Conservation (phyloP, 768 basidiomycete genomes). For the Sarcodon aspratus region DNA sequence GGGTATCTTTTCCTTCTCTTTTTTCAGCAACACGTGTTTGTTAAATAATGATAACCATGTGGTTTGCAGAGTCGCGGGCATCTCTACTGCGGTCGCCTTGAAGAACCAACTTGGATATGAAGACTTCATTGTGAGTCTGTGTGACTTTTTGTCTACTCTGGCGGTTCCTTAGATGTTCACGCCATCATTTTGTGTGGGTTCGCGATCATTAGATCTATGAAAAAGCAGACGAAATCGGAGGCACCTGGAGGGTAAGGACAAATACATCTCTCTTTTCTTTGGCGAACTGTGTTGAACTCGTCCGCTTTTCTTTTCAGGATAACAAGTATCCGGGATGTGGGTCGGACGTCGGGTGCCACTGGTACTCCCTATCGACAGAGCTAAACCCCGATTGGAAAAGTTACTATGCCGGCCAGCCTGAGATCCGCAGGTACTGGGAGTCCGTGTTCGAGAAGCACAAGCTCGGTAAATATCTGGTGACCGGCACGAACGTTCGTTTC, state of each 20-base stretch:
- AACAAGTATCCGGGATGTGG: slow-evolving; percentile 20
- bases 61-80: slow-evolving; percentile 13
- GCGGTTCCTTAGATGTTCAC: background rate
- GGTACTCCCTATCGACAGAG: slow-evolving; percentile 17
- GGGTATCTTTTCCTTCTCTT: slow-evolving; percentile 9
- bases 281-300: background rate
- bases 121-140: slow-evolving; percentile 17
- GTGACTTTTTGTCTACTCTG: background rate
- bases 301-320: slow-evolving; percentile 3
- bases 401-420: slow-evolving; percentile 13
- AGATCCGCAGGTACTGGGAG: slow-evolving; percentile 17
- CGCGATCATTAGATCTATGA: slow-evolving; percentile 21
- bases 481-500: slow-evolving; percentile 15
- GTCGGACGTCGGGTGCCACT: slow-evolving; percentile 13
- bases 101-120: slow-evolving; percentile 17
- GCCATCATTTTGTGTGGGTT: background rate
- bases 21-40: background rate
- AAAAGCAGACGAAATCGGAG: slow-evolving; percentile 14
- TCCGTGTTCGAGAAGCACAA: slow-evolving; percentile 9
- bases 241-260: slow-evolving; percentile 14
- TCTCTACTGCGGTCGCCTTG: slow-evolving; percentile 18
- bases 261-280: background rate
- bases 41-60: background rate
- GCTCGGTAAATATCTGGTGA: slow-evolving; percentile 12
- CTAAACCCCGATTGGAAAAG: slow-evolving; percentile 16